phyloP scores from a whole-genome alignment of 139 green algal genomes.

The Chlorella sp. region DNA sequence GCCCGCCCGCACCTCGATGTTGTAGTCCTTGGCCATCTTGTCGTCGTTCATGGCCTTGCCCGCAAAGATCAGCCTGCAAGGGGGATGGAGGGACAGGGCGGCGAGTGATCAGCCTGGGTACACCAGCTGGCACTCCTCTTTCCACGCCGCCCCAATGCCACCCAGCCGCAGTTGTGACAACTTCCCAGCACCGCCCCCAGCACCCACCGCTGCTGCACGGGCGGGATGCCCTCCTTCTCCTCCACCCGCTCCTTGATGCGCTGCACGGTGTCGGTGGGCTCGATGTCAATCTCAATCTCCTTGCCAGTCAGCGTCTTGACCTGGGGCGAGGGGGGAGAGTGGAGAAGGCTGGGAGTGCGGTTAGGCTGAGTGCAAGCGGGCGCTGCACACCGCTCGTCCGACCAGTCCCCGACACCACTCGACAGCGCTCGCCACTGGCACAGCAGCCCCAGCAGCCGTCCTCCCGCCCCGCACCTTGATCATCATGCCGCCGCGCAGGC shows the following conservation, averaged over 20 bases:
- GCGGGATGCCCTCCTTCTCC: conserved; percentile 99
- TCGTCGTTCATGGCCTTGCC: conserved; percentile 99
- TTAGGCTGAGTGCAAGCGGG: too few relatives aligned
- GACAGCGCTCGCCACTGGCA: too few relatives aligned
- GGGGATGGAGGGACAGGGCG: neutral
- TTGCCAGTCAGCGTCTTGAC: conserved; percentile 99
- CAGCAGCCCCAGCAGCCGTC: neutral
- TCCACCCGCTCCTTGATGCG: conserved; percentile 99
- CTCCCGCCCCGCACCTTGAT: conserved; percentile 76
- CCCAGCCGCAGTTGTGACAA: too few relatives aligned
- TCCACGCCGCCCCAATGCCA: too few relatives aligned
- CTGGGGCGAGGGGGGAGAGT: neutral
- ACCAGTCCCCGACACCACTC: too few relatives aligned
- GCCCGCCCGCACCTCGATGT: conserved; percentile 93
- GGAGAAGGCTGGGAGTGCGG: too few relatives aligned
- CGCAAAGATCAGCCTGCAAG: conserved; percentile 90
- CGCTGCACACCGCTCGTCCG: too few relatives aligned
- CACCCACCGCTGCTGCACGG: conserved; percentile 92
- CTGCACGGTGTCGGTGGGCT: conserved; percentile 97
- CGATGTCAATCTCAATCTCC: conserved; percentile 99
- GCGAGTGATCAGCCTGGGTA: too few relatives aligned
- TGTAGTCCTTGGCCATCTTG: conserved; percentile 98
- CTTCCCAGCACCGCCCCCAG: neutral
- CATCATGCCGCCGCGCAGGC: conserved; percentile 76
- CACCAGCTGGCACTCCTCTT: too few relatives aligned